Base-by-base conservation (phyloP, 768 basidiomycete species). In the Lentinula aciculospora region DNA sequence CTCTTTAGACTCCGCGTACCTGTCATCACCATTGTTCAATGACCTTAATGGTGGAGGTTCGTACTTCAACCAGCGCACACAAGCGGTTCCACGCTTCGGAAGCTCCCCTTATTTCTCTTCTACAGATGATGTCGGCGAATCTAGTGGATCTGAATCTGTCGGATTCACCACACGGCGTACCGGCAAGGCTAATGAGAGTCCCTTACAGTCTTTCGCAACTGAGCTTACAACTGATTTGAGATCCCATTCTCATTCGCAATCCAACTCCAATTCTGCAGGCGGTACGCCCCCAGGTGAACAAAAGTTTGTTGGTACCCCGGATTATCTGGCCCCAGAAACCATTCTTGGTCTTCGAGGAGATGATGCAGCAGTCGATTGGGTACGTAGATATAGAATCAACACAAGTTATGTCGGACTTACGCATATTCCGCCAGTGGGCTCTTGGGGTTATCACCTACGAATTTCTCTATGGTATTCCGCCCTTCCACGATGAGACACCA, bases 391-490 rank as follows among this genome's bases (percentile, higher is more conserved):
- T 56, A 10, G 61, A 39, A 49, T 27, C 34, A 51, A 15, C 10
- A 19, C 15, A 42, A n/a, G 2, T 32, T 27, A 31, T 44, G 36
- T 21, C 40, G 39, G 29, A 27, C 51, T 61, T 57, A 53, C 47
- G 48, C 15, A 61, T 53, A 50, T 58, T 62, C 21, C 58, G 61
- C 51, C 69, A 97, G 97, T 99, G 97, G 97, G 96, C 97, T 10
- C 81, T 99, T 28, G 97, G 97, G 59, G 94, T 98, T 42, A 95
- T 99, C 68, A 92, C 93, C 29, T 98, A 99, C 69, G 97, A 99
- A 75, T 98, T 99, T 72, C 73, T 98, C 34, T 98, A 94, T 63
- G 95, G 97, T 3, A 84, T 94, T 32, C 97, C 97, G 27, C 97
- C 97, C 2, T 99, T 99, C 81, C 94, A 98, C 66, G 96, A 92